Conservation (phyloP, 2,329 filamentous ascomycete species). For the Daldinia sp. region DNA sequence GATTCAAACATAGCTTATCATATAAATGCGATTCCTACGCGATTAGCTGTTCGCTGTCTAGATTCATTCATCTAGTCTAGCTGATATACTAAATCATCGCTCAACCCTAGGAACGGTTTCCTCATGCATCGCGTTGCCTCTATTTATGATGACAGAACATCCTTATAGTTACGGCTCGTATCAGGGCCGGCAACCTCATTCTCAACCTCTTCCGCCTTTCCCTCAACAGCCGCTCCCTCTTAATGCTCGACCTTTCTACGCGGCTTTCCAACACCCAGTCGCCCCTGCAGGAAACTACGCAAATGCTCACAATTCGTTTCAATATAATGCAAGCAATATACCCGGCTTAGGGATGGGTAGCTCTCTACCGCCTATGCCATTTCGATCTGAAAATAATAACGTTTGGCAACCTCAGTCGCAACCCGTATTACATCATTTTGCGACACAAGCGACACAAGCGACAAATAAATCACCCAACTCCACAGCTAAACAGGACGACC, state of each 20-base stretch:
- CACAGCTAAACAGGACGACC: neutral
- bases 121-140: conserved; percentile 18
- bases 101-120: conserved; percentile 12
- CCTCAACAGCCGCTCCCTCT: conserved; percentile 23
- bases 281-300: conserved; percentile 40
- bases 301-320: conserved; percentile 48
- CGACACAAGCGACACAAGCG: conserved; percentile 3
- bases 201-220: conserved; percentile 37
- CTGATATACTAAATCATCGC: conserved; percentile 10
- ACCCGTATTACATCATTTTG: neutral
- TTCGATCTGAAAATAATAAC: conserved; percentile 15
- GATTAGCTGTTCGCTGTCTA: neutral
- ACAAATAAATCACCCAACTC: neutral
- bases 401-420: conserved; percentile 31
- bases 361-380: conserved; percentile 28
- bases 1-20: neutral
- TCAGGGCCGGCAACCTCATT: conserved; percentile 41
- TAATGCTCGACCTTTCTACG: conserved; percentile 24
- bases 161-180: conserved; percentile 50
- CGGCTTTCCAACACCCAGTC: conserved; percentile 25
- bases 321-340: conserved; percentile 51
- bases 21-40: neutral
- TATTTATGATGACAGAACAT: conserved; percentile 51
- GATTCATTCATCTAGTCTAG: neutral
- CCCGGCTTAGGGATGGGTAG: conserved; percentile 50